A percentile compares a stretch with the other conserved stretches of the same genome.
phyloP scores from a whole-genome alignment of 108 stramenopile species.

The Pseudonitzschia multiseries region DNA sequence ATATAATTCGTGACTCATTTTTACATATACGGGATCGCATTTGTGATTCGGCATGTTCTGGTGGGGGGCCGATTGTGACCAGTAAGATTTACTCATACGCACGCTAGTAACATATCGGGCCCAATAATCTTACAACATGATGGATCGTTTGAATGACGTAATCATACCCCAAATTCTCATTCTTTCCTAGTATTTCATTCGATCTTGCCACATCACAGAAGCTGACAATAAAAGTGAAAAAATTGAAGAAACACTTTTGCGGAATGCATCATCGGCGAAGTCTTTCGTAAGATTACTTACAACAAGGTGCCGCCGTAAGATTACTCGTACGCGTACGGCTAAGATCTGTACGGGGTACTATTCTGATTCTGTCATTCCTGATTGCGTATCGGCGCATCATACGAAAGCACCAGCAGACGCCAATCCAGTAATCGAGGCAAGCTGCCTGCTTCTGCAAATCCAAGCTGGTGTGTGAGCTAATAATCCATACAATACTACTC shows the following conservation, averaged over 20 bases:
- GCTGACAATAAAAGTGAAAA: not conserved
- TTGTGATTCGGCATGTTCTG: too few relatives aligned
- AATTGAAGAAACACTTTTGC: not conserved
- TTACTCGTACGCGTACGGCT: too few relatives aligned
- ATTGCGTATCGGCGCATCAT: not conserved
- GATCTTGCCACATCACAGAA: slow-evolving; percentile 1
- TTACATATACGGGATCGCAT: not conserved
- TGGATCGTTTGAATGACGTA: not conserved
- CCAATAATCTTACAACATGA: too few relatives aligned
- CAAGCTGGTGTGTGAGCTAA: too few relatives aligned
- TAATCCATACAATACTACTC: too few relatives aligned
- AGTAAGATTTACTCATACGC: too few relatives aligned
- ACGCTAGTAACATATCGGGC: too few relatives aligned
- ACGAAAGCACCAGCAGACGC: not conserved
- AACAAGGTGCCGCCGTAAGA: not conserved
- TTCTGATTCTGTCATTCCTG: not conserved
- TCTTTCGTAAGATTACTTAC: too few relatives aligned
- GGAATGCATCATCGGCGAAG: not conserved
- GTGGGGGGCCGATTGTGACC: too few relatives aligned
- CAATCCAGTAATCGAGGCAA: not conserved
- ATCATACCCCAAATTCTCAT: not conserved
- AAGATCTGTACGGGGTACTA: too few relatives aligned
- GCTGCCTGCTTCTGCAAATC: too few relatives aligned
- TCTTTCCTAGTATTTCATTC: not conserved
- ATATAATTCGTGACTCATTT: not conserved